These are phyloP conservation scores for Amanita subjunquillea DNA, from an alignment of 768 basidiomycete genomes.

Conservation along the genomic window DNA sequence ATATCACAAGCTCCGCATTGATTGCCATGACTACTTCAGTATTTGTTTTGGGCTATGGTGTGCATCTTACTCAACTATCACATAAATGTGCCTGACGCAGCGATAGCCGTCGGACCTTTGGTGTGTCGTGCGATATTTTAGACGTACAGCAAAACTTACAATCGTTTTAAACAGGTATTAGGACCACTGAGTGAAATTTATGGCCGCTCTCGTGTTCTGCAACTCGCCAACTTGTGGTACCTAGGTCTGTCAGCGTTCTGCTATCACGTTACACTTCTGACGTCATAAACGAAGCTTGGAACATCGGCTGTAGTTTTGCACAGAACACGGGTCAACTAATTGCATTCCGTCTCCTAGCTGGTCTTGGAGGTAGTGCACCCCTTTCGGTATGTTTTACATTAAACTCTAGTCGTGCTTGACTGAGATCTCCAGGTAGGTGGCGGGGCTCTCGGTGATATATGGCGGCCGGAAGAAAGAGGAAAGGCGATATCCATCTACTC, in stretches of 20 bases:
- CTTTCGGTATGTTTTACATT: conserved; percentile 37
- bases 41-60: conserved; percentile 46
- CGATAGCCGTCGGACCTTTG: conserved; percentile 40
- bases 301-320: conserved; percentile 57
- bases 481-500: conserved; percentile 55
- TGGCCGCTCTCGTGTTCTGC: conserved; percentile 54
- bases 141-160: background rate
- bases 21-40: conserved; percentile 51
- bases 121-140: conserved; percentile 15
- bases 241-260: conserved; percentile 30
- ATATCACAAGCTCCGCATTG: conserved; percentile 36
- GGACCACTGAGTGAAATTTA: conserved; percentile 67
- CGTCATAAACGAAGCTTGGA: conserved; percentile 35
- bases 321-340: conserved; percentile 47
- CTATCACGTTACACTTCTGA: background rate
- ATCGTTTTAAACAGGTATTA: conserved; percentile 17
- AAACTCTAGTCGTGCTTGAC: background rate
- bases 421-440: conserved; percentile 37
- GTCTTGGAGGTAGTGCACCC: conserved; percentile 66
- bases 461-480: conserved; percentile 51
- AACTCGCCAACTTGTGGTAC: conserved; percentile 53
- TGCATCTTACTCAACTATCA: conserved; percentile 8
- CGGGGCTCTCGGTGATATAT: conserved; percentile 54
- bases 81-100: background rate
- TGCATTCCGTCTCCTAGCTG: conserved; percentile 59